Evolutionary conservation across 257 asterid genomes (phyloP).

Genomic region (Solanum pimpinellifolium): DNA sequence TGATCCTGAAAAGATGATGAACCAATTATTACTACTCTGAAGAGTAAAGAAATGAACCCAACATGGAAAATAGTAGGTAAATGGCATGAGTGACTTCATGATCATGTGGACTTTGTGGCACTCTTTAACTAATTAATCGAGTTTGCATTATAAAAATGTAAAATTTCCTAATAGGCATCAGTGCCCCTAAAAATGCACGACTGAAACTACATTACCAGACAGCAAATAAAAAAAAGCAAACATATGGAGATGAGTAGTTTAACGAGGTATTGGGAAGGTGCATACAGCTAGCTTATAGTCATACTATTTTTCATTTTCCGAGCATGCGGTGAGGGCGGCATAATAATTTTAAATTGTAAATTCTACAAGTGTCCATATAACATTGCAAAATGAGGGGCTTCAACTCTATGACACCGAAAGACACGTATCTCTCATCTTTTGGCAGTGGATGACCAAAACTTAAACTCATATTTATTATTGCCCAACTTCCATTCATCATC

Average conservation of each 20-base stretch:
- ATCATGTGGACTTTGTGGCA: too few relatives aligned
- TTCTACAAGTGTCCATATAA: not conserved
- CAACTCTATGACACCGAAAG: not conserved
- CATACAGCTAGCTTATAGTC: not conserved
- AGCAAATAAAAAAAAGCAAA: not conserved
- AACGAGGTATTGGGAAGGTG: not conserved
- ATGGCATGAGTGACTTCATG: not conserved
- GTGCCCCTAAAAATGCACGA: too few relatives aligned
- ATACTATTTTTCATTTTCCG: not conserved
- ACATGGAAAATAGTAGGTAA: not conserved
- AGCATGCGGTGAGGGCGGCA: not conserved
- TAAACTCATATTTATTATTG: too few relatives aligned
- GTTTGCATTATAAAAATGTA: too few relatives aligned
- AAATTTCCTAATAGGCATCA: too few relatives aligned
- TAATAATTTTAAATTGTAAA: not conserved
- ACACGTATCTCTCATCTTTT: not conserved
- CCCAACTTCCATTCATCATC: too few relatives aligned
- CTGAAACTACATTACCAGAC: too few relatives aligned
- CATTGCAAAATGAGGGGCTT: not conserved
- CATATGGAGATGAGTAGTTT: not conserved
- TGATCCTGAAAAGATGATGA: not conserved
- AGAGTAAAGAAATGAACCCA: not conserved
- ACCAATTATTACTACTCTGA: not conserved
- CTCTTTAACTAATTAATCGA: too few relatives aligned
- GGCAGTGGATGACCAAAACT: not conserved